Percentiles rank a stretch among this genome's conserved stretches.
Evolutionary conservation across 2,329 filamentous ascomycete genomes (phyloP).

Genomic region (Falciphora oryzae): DNA sequence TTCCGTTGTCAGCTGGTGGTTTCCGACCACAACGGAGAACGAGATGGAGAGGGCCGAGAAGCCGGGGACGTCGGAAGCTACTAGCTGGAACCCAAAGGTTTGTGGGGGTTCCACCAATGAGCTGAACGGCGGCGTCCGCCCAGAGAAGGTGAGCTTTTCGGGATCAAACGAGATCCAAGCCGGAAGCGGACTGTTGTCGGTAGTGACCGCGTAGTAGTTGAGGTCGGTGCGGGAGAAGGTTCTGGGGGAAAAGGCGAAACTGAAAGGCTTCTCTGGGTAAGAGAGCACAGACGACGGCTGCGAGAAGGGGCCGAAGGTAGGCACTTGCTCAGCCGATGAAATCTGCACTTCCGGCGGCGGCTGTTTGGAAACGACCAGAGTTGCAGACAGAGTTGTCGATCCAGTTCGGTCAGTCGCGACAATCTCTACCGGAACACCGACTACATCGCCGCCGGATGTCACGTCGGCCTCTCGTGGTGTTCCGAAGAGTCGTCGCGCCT

Average conservation of each 20-base stretch:
- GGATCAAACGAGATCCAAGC: conserved; percentile 78
- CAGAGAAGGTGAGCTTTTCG: conserved; percentile 59
- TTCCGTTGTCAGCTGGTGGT: conserved; percentile 61
- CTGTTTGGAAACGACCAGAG: conserved; percentile 61
- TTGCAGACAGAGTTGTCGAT: conserved; percentile 58
- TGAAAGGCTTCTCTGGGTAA: conserved; percentile 47
- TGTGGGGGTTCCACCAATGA: conserved; percentile 63
- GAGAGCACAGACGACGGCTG: conserved; percentile 53
- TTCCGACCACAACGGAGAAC: conserved; percentile 69
- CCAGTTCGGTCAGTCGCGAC: conserved; percentile 63
- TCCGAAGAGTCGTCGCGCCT: conserved; percentile 61
- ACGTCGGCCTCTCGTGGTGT: conserved; percentile 54
- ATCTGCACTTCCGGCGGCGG: conserved; percentile 47
- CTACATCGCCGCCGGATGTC: conserved; percentile 39
- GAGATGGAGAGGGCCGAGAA: conserved; percentile 61
- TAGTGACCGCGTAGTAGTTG: conserved; percentile 72
- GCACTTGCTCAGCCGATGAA: conserved; percentile 53
- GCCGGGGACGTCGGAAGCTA: conserved; percentile 74
- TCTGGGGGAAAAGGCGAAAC: conserved; percentile 45
- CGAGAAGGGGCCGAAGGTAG: conserved; percentile 51
- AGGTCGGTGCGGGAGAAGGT: conserved; percentile 59
- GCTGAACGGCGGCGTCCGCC: conserved; percentile 60
- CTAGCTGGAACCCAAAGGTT: conserved; percentile 63
- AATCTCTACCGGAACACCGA: conserved; percentile 58
- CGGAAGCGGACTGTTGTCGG: conserved; percentile 74